Base-by-base conservation (phyloP, 495 filamentous ascomycete species). In the Daldinia caldariorum region DNA sequence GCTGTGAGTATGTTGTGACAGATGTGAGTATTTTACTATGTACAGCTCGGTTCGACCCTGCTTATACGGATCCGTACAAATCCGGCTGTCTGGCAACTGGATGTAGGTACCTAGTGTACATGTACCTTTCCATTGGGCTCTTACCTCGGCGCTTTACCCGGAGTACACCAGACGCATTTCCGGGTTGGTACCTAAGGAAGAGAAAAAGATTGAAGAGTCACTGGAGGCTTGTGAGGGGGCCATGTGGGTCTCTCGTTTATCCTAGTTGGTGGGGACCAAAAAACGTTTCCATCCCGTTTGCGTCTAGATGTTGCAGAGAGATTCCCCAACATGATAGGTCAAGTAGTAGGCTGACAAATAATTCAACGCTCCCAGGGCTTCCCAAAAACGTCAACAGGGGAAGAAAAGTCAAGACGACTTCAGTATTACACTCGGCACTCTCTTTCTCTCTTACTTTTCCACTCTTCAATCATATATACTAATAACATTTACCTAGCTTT, bases 61-160 rank as follows among this genome's bases (percentile, higher is more conserved):
- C 26, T 26, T 26, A 26, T 26, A 26, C 26, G 1, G 3, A 26
- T 26, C 1, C 26, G 12, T 35, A 14, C 34, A 18, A 41, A 57
- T 32, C 49, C 49, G 26, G 49, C 49, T 53, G 22, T 53, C 22
- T 53, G 26, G 26, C 26, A 53, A 37, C 53, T 26, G 26, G 26
- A 26, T 26, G 26, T 26, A 26, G 1, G 26, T 26, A 26, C 26
- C 26, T 26, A 26, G 3, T n/a, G n/a, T n/a, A n/a, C n/a, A n/a
- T n/a, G 13, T 43, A 43, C 32, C 7, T 34, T 20, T 47, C 50
- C 16, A 49, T 29, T n/a, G 58, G 43, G 51, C 54, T 66, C 43
- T 58, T 60, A 43, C 63, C 63, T 71, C 69, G 69, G 69, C 69
- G 61, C 35, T 71, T 71, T 71, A 71, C 47, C 69, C 69, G 69